Base-by-base conservation (phyloP, 441 rosid genomes). In the Hypseocharis bilobata region DNA sequence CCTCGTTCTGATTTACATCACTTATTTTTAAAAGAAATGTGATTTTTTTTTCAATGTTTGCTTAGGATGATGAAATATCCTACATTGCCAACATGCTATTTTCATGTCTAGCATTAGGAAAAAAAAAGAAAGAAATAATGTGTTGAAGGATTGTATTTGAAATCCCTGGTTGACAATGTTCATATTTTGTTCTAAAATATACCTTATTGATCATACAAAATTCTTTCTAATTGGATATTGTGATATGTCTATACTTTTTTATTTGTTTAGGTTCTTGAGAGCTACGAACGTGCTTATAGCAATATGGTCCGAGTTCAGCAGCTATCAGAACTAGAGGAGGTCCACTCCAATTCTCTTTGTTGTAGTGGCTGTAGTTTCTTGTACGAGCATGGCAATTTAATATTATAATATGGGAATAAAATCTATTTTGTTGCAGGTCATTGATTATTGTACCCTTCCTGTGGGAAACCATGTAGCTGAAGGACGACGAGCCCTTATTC, bases 251-350 rank as follows among this genome's bases (percentile, higher is more conserved):
- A 49, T 34, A 45, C 26, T 7, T 62, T 34, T 64, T 40, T 52
- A 58, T 28, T 76, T 74, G 36, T 65, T 55, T 70, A 94, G 99
- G 98, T 94, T 78, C 78, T 94, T 78, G 99, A 94, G 80, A 94
- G 99, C 81, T 94, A 94, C 69, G 98, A 94, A 61, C 96, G 99
- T 79, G 98, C 99, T 44, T 91, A 94, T 72, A 86, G 65, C 81
- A 89, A 94, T 75, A 94, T 94, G 99, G 92, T 94, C 72, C 94
- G 98, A 58, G 98, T 94, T 71, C 99, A 94, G 84, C 99, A 91
- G 81, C 84, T 94, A 27, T 86, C 97, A 58, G 99, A 94, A 78
- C 77, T 94, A 54, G 99, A 94, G 74, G 99, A 94, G 99, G 99
- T 94, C 62, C 73, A 66, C 70, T 75, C 60, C 26, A 19, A 34